Conservation (phyloP, 208 protist genomes). For the Crithidia brevicula region DNA sequence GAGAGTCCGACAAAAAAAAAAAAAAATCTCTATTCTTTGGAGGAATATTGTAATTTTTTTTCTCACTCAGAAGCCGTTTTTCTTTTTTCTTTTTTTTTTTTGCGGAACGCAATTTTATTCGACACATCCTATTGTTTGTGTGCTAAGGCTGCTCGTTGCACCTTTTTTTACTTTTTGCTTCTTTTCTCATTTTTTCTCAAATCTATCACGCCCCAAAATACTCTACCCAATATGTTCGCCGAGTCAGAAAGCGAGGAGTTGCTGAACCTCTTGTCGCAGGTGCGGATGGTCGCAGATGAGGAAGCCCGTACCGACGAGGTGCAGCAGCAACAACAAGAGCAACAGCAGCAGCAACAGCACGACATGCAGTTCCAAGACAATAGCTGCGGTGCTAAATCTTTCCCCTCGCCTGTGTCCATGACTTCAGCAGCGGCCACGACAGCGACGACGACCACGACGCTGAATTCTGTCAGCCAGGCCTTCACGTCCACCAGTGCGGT, state of each 20-base stretch:
- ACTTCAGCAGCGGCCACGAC: not conserved
- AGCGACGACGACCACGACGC: not conserved
- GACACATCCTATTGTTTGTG: too few species aligned
- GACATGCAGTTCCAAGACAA: not conserved
- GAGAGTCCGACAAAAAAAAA: too few species aligned
- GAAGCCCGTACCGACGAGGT: constrained; percentile 10
- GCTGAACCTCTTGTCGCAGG: constrained; percentile 37
- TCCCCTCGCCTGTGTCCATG: not conserved
- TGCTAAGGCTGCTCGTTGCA: too few species aligned
- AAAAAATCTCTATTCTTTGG: too few species aligned
- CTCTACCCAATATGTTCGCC: constrained; percentile 20
- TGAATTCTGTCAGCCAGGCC: not conserved
- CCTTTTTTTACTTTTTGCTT: not conserved
- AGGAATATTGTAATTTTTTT: too few species aligned
- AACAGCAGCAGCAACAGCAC: not conserved
- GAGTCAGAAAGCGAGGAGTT: constrained; percentile 36
- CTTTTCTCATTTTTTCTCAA: not conserved
- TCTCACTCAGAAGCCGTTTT: too few species aligned
- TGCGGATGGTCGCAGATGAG: constrained; percentile 27
- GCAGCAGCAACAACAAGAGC: constrained; percentile 6
- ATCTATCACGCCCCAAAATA: not conserved
- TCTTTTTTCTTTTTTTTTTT: not conserved
- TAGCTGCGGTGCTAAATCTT: not conserved
- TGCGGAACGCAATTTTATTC: not conserved
- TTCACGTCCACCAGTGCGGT: constrained; percentile 4